Conservation (phyloP, 805 yeast species). For the Nakazawaea holstii region DNA sequence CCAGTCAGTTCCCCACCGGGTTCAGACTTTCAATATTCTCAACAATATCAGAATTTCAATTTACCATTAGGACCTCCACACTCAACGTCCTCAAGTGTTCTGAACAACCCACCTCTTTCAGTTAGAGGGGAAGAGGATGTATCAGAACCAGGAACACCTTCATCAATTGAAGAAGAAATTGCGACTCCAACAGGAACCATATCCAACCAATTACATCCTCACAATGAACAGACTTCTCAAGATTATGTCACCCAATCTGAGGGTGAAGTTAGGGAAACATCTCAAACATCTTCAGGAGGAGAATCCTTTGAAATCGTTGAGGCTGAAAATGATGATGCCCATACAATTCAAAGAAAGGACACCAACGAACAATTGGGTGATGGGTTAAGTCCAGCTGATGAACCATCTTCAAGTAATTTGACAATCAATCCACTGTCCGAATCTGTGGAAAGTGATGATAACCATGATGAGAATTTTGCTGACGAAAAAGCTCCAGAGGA, state of each 20-base stretch:
- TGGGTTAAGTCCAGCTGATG: neutral
- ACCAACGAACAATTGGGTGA: neutral
- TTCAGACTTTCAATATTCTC: constrained; percentile 42
- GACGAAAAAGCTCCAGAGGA: constrained; percentile 12
- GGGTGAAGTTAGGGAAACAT: neutral
- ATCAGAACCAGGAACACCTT: constrained; percentile 33
- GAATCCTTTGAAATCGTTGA: constrained; percentile 11
- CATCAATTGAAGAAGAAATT: constrained; percentile 25
- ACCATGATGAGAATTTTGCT: neutral
- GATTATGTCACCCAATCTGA: neutral
- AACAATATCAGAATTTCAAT: constrained; percentile 25
- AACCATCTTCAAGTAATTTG: constrained; percentile 2
- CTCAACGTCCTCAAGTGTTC: constrained; percentile 85
- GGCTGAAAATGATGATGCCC: constrained; percentile 6
- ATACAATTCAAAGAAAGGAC: constrained; percentile 2
- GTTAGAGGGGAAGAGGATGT: constrained; percentile 71
- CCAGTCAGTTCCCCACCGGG: constrained; percentile 43
- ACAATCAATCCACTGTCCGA: constrained; percentile 9
- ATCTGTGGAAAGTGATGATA: constrained; percentile 10
- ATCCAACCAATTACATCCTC: constrained; percentile 6
- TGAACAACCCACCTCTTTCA: constrained; percentile 86
- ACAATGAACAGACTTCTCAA: neutral
- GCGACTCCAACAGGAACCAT: constrained; percentile 20
- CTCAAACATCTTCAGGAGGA: constrained; percentile 8
- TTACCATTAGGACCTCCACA: constrained; percentile 56